Conservation (phyloP, 2,329 filamentous ascomycete species). For the Cytospora piceicola region DNA sequence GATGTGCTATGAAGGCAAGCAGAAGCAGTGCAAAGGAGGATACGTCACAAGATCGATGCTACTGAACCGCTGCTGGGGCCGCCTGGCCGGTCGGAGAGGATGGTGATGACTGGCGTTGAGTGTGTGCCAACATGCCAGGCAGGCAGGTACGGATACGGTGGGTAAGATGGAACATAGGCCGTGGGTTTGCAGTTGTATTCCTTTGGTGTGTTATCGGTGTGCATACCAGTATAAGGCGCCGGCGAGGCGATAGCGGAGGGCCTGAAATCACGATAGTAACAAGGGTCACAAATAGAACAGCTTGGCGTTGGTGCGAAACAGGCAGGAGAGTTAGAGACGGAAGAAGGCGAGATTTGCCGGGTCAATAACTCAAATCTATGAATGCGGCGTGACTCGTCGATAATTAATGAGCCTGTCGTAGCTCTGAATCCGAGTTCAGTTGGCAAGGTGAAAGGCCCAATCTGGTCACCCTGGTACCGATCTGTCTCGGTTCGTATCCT, state of each 20-base stretch:
- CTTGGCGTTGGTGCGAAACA: not conserved
- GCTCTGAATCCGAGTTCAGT: conserved; percentile 5
- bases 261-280: not conserved
- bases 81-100: conserved; percentile 39
- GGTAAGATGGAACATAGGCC: not conserved
- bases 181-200: not conserved
- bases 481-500: conserved; percentile 5
- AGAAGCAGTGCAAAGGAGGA: not conserved
- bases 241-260: not conserved
- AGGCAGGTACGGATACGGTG: not conserved
- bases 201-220: not conserved
- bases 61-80: conserved; percentile 37
- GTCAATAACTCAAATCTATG: conserved; percentile 20
- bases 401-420: conserved; percentile 11
- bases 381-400: conserved; percentile 8
- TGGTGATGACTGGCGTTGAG: not conserved
- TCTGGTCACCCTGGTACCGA: conserved; percentile 22
- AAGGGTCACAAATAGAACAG: not conserved
- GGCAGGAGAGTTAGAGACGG: conserved; percentile 27
- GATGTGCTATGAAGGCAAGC: not conserved
- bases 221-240: not conserved
- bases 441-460: conserved; percentile 25
- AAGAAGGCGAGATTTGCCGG: conserved; percentile 12
- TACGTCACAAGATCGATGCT: conserved; percentile 36
- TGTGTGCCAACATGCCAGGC: not conserved